phyloP scores from a whole-genome alignment of 2,329 filamentous ascomycete genomes.

The Fusarium avenaceum region DNA sequence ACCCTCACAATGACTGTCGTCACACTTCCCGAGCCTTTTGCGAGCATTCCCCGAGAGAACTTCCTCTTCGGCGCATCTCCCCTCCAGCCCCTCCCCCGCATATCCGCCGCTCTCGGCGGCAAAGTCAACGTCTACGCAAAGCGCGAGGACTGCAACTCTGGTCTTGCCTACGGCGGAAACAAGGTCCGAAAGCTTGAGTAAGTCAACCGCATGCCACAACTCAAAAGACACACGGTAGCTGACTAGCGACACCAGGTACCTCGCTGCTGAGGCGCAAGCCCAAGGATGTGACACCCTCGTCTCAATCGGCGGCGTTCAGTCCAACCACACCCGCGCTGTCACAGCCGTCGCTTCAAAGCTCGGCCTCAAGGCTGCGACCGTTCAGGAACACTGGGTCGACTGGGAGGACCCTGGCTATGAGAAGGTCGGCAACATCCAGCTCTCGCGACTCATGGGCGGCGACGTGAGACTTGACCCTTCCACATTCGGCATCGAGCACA shows the following conservation, averaged over 20 bases:
- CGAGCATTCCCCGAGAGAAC: conserved; percentile 70
- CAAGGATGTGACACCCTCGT: conserved; percentile 72
- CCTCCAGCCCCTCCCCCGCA: conserved; percentile 75
- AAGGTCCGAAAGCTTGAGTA: conserved; percentile 78
- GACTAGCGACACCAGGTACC: conserved; percentile 62
- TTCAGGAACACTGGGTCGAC: conserved; percentile 79
- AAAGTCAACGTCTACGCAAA: conserved; percentile 77
- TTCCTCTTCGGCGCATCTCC: conserved; percentile 78
- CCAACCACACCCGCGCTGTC: conserved; percentile 78
- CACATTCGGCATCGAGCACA: conserved; percentile 77
- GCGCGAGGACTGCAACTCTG: conserved; percentile 78
- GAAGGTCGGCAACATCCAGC: conserved; percentile 78
- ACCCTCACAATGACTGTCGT: conserved; percentile 51
- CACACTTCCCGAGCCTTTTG: conserved; percentile 71
- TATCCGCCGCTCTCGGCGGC: conserved; percentile 71
- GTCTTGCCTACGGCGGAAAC: conserved; percentile 76
- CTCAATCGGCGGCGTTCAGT: conserved; percentile 76
- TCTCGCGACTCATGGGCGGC: conserved; percentile 76
- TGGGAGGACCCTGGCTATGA: conserved; percentile 71
- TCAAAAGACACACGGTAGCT: neutral
- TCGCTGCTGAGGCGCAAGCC: conserved; percentile 72
- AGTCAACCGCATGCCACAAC: neutral
- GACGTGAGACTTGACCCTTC: conserved; percentile 72
- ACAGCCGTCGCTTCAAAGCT: conserved; percentile 71
- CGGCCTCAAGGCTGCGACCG: conserved; percentile 66